Conservation (phyloP, 2,329 filamentous ascomycete species). For the Exophiala lecanii-corni region DNA sequence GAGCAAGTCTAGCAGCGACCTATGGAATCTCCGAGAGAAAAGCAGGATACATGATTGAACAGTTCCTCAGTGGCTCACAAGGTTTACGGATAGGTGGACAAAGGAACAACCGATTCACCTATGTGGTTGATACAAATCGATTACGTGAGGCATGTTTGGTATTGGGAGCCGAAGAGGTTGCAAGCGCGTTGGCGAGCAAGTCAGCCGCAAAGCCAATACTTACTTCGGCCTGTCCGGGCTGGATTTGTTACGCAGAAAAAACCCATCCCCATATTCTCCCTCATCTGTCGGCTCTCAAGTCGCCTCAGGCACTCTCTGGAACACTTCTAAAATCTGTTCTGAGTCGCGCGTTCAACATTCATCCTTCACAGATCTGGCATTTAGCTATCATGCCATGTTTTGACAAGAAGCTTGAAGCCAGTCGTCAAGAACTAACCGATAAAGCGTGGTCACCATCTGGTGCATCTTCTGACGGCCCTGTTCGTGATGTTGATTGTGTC, state of each 20-base stretch:
- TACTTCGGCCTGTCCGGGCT: conserved; percentile 88
- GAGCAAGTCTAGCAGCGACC: conserved; percentile 82
- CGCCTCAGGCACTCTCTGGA: conserved; percentile 85
- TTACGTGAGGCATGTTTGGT: conserved; percentile 80
- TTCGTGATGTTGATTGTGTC: conserved; percentile 93
- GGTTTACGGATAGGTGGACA: conserved; percentile 68
- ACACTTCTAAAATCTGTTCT: conserved; percentile 85
- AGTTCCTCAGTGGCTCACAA: conserved; percentile 65
- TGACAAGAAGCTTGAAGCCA: conserved; percentile 97
- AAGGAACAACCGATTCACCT: conserved; percentile 73
- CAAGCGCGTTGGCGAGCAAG: conserved; percentile 34
- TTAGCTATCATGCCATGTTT: conserved; percentile 97
- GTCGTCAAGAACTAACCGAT: conserved; percentile 85
- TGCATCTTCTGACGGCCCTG: conserved; percentile 36
- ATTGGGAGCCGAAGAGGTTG: conserved; percentile 68
- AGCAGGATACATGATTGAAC: conserved; percentile 76
- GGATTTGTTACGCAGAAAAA: conserved; percentile 99
- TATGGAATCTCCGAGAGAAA: conserved; percentile 68
- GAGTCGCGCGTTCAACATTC: conserved; percentile 65
- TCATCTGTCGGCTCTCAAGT: conserved; percentile 86
- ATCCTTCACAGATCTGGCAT: conserved; percentile 84
- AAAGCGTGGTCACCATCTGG: conserved; percentile 57
- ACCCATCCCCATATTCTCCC: conserved; percentile 91
- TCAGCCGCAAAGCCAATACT: conserved; percentile 46
- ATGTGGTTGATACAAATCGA: conserved; percentile 85